A percentile compares a stretch with the other conserved stretches of the same genome.
Evolutionary conservation across 495 filamentous ascomycete species (phyloP).

Genomic region (Neurospora intermedia): DNA sequence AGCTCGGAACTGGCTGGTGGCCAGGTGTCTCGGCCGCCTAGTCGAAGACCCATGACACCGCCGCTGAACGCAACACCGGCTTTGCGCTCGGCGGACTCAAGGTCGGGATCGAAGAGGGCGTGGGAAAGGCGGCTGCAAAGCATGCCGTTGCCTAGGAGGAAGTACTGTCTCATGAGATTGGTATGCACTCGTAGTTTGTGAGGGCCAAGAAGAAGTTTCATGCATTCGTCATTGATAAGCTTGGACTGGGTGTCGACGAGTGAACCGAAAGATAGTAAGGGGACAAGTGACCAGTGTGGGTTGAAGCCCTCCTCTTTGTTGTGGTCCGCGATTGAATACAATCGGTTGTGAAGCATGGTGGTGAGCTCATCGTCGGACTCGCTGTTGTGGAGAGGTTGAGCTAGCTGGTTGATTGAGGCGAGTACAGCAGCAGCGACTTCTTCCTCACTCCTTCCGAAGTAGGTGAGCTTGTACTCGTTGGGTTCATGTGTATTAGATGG

Average conservation of each 20-base stretch:
- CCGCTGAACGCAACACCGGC: slow-evolving; percentile 56
- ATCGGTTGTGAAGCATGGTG: slow-evolving; percentile 16
- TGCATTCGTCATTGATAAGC: slow-evolving; percentile 64
- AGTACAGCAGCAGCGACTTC: slow-evolving; percentile 38
- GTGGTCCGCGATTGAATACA: slow-evolving; percentile 12
- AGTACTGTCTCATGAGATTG: slow-evolving; percentile 64
- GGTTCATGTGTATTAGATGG: neutral
- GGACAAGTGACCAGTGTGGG: slow-evolving; percentile 60
- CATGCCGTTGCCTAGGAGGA: slow-evolving; percentile 73
- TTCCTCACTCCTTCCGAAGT: slow-evolving; percentile 39
- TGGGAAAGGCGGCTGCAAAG: slow-evolving; percentile 70
- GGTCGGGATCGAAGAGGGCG: slow-evolving; percentile 79
- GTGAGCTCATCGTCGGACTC: slow-evolving; percentile 22
- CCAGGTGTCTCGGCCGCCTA: slow-evolving; percentile 72
- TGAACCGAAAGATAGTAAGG: slow-evolving; percentile 65
- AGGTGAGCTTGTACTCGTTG: slow-evolving; percentile 20
- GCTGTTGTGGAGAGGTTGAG: slow-evolving; percentile 18
- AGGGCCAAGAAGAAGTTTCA: slow-evolving; percentile 68
- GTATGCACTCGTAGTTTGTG: slow-evolving; percentile 69
- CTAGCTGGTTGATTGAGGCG: slow-evolving; percentile 39
- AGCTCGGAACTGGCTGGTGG: slow-evolving; percentile 90
- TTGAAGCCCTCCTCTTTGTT: slow-evolving; percentile 33
- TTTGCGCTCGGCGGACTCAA: slow-evolving; percentile 64
- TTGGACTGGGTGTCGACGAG: slow-evolving; percentile 62
- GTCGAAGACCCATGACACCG: slow-evolving; percentile 66